These are phyloP conservation scores for Solanum hybrid DNA, from an alignment of 305 asterid species.

Conservation along the genomic window DNA sequence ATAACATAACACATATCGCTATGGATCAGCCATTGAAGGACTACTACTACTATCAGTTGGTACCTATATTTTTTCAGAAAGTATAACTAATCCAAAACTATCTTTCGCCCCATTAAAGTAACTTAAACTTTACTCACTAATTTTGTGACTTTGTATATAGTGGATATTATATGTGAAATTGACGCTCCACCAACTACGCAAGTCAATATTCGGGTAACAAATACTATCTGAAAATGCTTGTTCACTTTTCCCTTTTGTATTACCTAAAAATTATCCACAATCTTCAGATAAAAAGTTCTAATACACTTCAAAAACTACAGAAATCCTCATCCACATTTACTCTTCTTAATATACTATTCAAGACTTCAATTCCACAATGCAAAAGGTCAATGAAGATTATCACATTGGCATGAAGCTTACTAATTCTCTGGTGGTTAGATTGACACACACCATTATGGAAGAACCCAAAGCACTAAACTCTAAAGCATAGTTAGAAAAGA, in stretches of 20 bases:
- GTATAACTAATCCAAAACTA: too few relatives aligned
- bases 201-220: not conserved
- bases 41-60: too few relatives aligned
- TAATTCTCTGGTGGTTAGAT: conserved; percentile 19
- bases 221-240: not conserved
- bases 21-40: too few relatives aligned
- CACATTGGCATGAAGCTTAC: not conserved
- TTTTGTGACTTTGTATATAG: not conserved
- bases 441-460: conserved; percentile 4
- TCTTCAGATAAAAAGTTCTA: not conserved
- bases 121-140: too few relatives aligned
- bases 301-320: not conserved
- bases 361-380: not conserved
- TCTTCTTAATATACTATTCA: not conserved
- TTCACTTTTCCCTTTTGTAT: not conserved
- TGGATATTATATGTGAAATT: not conserved
- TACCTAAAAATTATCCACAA: not conserved
- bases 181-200: not conserved
- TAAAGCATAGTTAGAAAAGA: not conserved
- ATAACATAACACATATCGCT: too few relatives aligned
- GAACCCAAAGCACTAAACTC: not conserved
- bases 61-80: too few relatives aligned
- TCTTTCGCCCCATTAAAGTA: too few relatives aligned
- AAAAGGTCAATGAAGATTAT: not conserved
- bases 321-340: not conserved